Percentiles rank a stretch among this genome's conserved stretches.
Evolutionary conservation across 345 rosid species (phyloP).

Genomic region (Odontarrhena argentea): DNA sequence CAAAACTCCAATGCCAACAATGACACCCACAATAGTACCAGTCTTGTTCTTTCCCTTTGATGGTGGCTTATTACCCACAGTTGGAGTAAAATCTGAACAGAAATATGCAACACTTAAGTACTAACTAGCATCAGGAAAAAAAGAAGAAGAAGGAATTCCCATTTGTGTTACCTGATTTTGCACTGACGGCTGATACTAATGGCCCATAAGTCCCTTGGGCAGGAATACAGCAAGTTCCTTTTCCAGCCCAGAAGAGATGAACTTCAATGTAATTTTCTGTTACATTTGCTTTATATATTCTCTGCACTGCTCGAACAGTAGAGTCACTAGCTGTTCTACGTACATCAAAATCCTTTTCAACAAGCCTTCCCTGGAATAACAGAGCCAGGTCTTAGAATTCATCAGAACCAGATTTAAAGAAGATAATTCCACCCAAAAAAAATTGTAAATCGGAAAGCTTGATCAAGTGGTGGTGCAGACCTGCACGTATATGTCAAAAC

Average conservation of each 20-base stretch:
- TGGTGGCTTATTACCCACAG: conserved; percentile 53
- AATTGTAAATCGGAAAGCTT: conserved; percentile 1
- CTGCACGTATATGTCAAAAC: conserved; percentile 52
- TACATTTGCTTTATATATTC: conserved; percentile 26
- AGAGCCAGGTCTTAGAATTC: conserved; percentile 17
- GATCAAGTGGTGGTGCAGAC: conserved; percentile 27
- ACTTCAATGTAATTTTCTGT: conserved; percentile 34
- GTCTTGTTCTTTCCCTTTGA: conserved; percentile 15
- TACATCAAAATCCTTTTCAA: conserved; percentile 53
- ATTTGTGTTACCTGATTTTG: conserved; percentile 48
- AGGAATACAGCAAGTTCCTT: conserved; percentile 45
- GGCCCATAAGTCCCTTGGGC: conserved; percentile 40
- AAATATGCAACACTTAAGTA: not conserved
- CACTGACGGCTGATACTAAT: conserved; percentile 54
- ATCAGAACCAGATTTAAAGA: not conserved
- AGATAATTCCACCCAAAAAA: not conserved
- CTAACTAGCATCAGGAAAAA: not conserved
- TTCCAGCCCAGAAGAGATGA: conserved; percentile 44
- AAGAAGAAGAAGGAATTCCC: not conserved
- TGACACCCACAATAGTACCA: conserved; percentile 40
- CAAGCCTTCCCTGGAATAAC: conserved; percentile 40
- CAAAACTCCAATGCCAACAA: conserved; percentile 27
- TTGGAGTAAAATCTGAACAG: conserved; percentile 59
- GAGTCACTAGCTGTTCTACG: conserved; percentile 44
- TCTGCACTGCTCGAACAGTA: conserved; percentile 35